Evolutionary conservation across 306 rosid species (phyloP), one percentile per base, ranked within the genome.

Genomic region (Senna tora): DNA sequence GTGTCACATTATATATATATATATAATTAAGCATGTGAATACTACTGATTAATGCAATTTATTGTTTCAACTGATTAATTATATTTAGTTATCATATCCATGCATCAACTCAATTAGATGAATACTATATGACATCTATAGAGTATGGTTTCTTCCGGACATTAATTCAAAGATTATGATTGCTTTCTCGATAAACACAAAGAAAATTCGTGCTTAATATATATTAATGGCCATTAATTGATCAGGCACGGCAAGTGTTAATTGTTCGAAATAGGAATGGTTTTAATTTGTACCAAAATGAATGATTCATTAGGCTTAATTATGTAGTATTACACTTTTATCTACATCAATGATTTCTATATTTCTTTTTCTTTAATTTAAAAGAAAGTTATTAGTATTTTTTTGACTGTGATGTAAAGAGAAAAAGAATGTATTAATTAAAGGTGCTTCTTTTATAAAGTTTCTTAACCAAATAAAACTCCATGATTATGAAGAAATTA

Each of bases 91-190:
- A n/a, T n/a, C n/a, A n/a, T n/a, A n/a, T n/a, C n/a, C n/a, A 25
- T 25, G 2, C 30, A 25, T 25, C 2, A 25, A 1, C 30, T 25
- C 30, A 25, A 25, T 25, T 25, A 25, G 30, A 25, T 25, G 30
- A 25, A 25, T 25, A 25, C 1, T n/a, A 25, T 2, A 6, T 32
- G 64, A 34, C 41, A 46, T 57, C 19, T 75, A 5, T n/a, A n/a
- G n/a, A n/a, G n/a, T n/a, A n/a, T 39, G 46, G 33, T 57, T 17
- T 71, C 14, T 32, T 61, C 61, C 12, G 0, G 10, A 9, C 50
- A 58, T 39, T 28, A n/a, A 75, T 57, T 67, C 54, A 67, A 67
- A 75, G 41, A 50, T 22, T 57, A 66, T 75, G 5, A 67, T 75
- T 56, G 69, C 38, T 25, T 67, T 57, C 42, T 43, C 6, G n/a